Evolutionary conservation across 257 asterid species (phyloP), one percentile per base, ranked within the genome.

Genomic region (Linderniella brevidens): DNA sequence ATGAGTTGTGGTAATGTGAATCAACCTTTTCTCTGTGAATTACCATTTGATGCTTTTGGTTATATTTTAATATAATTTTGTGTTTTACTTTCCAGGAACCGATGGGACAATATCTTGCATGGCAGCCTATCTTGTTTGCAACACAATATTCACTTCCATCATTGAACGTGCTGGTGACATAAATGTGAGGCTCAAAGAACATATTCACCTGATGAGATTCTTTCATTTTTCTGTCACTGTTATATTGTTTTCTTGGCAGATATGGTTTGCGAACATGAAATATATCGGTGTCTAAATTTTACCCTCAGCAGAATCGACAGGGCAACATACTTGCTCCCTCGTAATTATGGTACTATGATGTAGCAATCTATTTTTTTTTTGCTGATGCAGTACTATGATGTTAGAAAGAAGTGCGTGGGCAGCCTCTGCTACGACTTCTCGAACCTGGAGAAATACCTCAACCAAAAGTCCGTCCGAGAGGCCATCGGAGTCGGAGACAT

Each of bases 111-210:
- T 69, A 38, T 62, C 87, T 58, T 80, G 92, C 63, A 38, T 77
- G 74, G 92, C 83, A 9, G 70, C 92, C 32, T 80, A 71, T 56
- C 20, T 68, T 45, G 77, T 71, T 53, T 80, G 92, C 67, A 67
- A 74, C 49, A 44, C 68, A 5, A 64, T 80, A 20, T 80, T 80
- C 67, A 49, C 25, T 19, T 58, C 79, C 45, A 58, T 80, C 17
- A 8, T 78, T 9, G 53, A 67, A 16, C 72, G 43, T 41, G 79
- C 76, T 35, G 86, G 78, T 41, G 73, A 53, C 42, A 32, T 71
- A 37, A 80, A 80, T 64, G 92, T 80, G 62, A 64, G 87, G 32
- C 56, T 45, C 9, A 8, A 36, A 29, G 50, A 5, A 32, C 0
- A 13, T 46, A 1, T 8, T 18, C 38, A 44, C 17, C 17, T 18